Conservation (phyloP, 2,329 filamentous ascomycete genomes). For the Alternaria panax region DNA sequence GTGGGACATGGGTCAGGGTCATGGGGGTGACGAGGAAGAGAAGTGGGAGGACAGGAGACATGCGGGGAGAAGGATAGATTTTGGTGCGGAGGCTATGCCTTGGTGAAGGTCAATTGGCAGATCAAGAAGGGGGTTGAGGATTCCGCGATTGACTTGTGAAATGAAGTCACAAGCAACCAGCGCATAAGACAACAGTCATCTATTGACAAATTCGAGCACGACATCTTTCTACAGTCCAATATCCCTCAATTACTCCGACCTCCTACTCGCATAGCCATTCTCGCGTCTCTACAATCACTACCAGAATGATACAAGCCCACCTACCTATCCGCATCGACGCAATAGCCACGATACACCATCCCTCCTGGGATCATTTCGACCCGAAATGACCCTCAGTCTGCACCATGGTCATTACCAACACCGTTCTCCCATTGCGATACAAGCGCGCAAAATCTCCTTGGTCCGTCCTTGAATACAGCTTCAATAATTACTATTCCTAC, state of each 20-base stretch:
- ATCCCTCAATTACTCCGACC: background rate
- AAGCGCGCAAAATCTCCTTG: background rate
- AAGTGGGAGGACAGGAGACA: conserved; percentile 29
- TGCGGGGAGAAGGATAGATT: conserved; percentile 15
- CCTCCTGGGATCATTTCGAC: background rate
- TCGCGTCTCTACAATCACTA: background rate
- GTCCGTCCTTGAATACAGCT: background rate
- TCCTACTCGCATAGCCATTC: background rate
- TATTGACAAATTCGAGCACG: background rate
- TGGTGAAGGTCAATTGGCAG: conserved; percentile 20
- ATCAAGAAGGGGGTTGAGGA: background rate
- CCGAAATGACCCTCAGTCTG: background rate
- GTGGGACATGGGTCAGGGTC: conserved; percentile 30
- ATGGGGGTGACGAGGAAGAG: conserved; percentile 29
- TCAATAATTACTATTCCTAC: background rate
- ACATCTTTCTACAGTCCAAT: background rate
- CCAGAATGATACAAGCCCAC: background rate
- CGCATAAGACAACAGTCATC: background rate
- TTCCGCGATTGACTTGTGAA: background rate
- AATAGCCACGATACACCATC: background rate
- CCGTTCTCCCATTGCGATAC: background rate
- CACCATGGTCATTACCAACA: background rate
- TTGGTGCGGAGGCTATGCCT: conserved; percentile 29
- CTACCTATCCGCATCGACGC: background rate
- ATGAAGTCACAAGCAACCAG: background rate